Evolutionary conservation across 495 filamentous ascomycete species (phyloP), one percentile per base, ranked within the genome.

Genomic region (Xylona heveae): DNA sequence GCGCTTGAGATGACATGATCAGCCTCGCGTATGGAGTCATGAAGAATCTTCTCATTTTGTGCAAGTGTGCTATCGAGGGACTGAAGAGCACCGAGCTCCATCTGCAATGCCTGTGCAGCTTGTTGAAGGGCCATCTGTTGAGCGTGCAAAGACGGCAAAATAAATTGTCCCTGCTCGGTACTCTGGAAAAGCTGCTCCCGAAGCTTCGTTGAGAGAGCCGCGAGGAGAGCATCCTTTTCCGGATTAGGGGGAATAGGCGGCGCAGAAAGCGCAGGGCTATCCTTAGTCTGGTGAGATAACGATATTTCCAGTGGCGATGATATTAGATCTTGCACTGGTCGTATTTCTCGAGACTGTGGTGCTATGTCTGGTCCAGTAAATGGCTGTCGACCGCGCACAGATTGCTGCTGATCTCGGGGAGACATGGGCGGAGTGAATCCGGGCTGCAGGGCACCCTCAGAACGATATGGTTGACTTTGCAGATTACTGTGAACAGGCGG

Each of bases 161-260:
- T 78, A 22, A 74, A 57, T 26, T 66, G 57, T 42, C 78, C 78
- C 35, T 81, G 71, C 6, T 54, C 42, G 24, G 72, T 60, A 22
- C 70, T 68, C 28, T 57, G 55, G 16, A 66, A 65, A 1, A 85
- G 66, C 34, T 73, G 73, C 24, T 65, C 50, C 37, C 68, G 52
- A 7, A 97, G 54, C 1, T 71, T 66, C 17, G 58, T 57, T 29
- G 77, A 78, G 16, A 97, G 63, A 10, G 79, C 74, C 26, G 71
- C 65, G 6, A 92, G 64, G 16, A 97, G 68, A 21, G 72, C 71
- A 48, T 94, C 83, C 47, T 94, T 97, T 54, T 97, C 82, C 5
- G 88, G 88, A 48, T 97, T 97, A 1, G 82, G 85, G 1, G 88
- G 88, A 31, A 92, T 79, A 7, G 84, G 85, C 0, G 85, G 85